Conservation (phyloP, 345 rosid species). For the Hirschfeldia incana region DNA sequence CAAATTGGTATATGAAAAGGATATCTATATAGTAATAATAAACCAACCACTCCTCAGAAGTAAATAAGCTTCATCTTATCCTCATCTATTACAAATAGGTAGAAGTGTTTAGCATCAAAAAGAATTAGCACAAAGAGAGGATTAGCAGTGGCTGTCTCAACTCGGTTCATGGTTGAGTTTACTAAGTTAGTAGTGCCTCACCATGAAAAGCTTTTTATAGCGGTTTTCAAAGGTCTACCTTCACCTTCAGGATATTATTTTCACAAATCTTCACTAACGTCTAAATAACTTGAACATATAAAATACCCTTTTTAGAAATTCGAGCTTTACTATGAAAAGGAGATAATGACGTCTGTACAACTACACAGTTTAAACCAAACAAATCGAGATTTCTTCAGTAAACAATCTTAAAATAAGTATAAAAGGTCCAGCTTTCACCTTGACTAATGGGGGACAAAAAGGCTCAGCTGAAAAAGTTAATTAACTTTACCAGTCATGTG, state of each 20-base stretch:
- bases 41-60: constrained; percentile 21
- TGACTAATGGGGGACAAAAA: constrained; percentile 38
- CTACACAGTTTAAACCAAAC: constrained; percentile 1
- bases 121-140: neutral
- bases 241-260: neutral
- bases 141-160: constrained; percentile 15
- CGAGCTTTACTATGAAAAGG: constrained; percentile 31
- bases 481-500: constrained; percentile 38
- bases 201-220: constrained; percentile 18
- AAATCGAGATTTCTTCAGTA: constrained; percentile 10
- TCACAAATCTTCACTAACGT: constrained; percentile 29
- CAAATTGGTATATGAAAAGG: neutral
- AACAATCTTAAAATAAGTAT: constrained; percentile 21
- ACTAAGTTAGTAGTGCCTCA: constrained; percentile 21
- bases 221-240: constrained; percentile 16
- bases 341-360: neutral
- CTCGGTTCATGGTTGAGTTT: constrained; percentile 17
- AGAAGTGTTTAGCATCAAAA: neutral
- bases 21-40: neutral
- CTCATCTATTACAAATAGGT: neutral
- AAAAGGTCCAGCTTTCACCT: constrained; percentile 27
- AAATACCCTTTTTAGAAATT: constrained; percentile 27
- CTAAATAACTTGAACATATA: constrained; percentile 29
- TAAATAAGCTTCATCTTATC: constrained; percentile 9
- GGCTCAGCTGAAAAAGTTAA: constrained; percentile 27